These are phyloP conservation scores for Annulohypoxylon maeteangense DNA, from an alignment of 495 filamentous ascomycete genomes.

Conservation along the genomic window DNA sequence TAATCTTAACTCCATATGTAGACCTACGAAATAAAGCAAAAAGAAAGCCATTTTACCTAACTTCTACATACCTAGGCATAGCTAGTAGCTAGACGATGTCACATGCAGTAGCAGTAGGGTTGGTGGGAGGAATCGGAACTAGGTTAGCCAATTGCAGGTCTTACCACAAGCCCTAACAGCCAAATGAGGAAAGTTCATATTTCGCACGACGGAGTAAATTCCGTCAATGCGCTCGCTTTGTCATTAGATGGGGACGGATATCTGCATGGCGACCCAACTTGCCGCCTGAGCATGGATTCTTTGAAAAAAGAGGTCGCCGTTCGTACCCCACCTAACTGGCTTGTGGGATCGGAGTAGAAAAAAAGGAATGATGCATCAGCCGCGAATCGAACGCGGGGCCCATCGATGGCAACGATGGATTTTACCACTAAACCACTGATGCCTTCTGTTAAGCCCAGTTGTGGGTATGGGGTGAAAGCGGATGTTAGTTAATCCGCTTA, in stretches of 20 bases:
- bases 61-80: not conserved
- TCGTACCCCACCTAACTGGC: too few relatives aligned
- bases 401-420: slow-evolving; percentile 65
- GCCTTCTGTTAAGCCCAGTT: slow-evolving; percentile 1
- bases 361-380: slow-evolving; percentile 51
- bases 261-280: not conserved
- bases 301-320: not conserved
- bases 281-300: not conserved
- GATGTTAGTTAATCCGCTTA: not conserved
- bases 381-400: slow-evolving; percentile 64
- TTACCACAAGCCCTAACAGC: slow-evolving; percentile 13
- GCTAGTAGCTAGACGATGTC: not conserved
- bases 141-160: slow-evolving; percentile 8
- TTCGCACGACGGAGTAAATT: not conserved
- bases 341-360: not conserved
- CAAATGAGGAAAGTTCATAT: slow-evolving; percentile 13
- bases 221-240: not conserved
- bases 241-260: not conserved
- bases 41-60: not conserved
- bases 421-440: slow-evolving; percentile 64
- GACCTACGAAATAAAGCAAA: not conserved
- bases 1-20: not conserved
- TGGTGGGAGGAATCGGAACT: not conserved
- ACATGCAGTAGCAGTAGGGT: not conserved
- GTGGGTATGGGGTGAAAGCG: not conserved